phyloP scores from a whole-genome alignment of 768 basidiomycete genomes.

The Podaxis sp. region DNA sequence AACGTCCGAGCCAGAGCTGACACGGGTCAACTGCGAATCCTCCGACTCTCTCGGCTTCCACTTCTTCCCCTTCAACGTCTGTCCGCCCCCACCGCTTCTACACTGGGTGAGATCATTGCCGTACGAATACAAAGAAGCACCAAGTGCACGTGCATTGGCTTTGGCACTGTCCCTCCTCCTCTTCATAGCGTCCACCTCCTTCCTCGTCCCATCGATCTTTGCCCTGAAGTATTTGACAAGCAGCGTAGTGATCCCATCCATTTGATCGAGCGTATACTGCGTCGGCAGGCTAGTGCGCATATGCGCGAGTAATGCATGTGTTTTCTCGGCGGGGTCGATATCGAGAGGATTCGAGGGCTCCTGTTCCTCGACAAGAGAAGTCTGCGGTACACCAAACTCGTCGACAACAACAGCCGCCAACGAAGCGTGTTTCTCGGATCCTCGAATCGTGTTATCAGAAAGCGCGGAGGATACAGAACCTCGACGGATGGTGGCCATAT shows the following conservation, averaged over 20 bases:
- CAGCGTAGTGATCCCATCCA: background rate
- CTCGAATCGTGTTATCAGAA: constrained; percentile 8
- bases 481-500: constrained; percentile 11
- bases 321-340: background rate
- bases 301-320: background rate
- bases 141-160: constrained; percentile 11
- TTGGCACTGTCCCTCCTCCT: constrained; percentile 21
- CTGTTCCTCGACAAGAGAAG: background rate
- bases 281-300: constrained; percentile 6
- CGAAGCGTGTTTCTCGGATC: constrained; percentile 2
- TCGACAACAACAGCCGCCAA: background rate
- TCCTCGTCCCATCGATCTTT: constrained; percentile 48
- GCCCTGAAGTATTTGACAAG: constrained; percentile 51
- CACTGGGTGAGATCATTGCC: background rate
- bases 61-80: background rate
- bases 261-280: constrained; percentile 10
- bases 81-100: background rate
- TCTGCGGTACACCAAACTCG: constrained; percentile 1
- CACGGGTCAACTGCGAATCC: constrained; percentile 11
- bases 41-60: constrained; percentile 7
- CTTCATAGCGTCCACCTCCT: constrained; percentile 48
- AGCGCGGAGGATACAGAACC: constrained; percentile 12
- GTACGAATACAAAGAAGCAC: background rate
- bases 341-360: background rate
- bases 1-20: constrained; percentile 1